Evolutionary conservation across 768 basidiomycete genomes (phyloP), one percentile per base, ranked within the genome.

Genomic region (Arthromyces matolae): DNA sequence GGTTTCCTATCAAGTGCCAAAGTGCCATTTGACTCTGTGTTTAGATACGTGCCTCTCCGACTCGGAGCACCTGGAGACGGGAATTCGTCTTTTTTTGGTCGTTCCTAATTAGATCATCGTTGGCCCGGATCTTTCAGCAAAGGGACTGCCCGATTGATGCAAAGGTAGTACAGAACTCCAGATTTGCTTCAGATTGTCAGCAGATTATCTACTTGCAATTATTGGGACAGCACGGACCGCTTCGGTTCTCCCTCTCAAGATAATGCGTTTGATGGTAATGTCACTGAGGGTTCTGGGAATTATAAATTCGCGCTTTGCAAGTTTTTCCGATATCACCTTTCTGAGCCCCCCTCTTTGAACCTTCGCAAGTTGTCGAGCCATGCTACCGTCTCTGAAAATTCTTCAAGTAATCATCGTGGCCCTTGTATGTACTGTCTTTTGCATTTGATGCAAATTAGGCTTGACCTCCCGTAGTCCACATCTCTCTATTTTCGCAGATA

Each of bases 401-500:
- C 42, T 50, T 6, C 49, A 50, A 38, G 24, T 44, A 23, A 13
- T 28, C 4, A 10, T 25, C n/a, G 31, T 50, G 42, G 31, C 36
- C 19, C 16, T 50, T 29, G 49, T 50, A 44, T 28, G 49, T 44
- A 4, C 22, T 36, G 3, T 19, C 10, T 27, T 19, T 18, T 13
- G 25, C 35, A 24, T n/a, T 12, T 10, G 14, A 13, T 43, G n/a
- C 18, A 20, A 18, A 12, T 33, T 37, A 10, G 13, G 22, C 13
- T 42, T 50, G 2, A 50, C 32, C 5, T 31, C 39, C n/a, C 28
- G 8, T 36, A 63, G 61, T 23, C 45, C 16, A 63, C 56, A 14
- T 60, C 61, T 44, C 24, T 60, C 14, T 58, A 52, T 28, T 61
- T 55, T 28, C 51, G 53, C 22, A 55, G 50, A 23, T 63, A 53